Conservation (phyloP, 192 early-diverging fungal genomes). For the Gaertneriomyces sp. region DNA sequence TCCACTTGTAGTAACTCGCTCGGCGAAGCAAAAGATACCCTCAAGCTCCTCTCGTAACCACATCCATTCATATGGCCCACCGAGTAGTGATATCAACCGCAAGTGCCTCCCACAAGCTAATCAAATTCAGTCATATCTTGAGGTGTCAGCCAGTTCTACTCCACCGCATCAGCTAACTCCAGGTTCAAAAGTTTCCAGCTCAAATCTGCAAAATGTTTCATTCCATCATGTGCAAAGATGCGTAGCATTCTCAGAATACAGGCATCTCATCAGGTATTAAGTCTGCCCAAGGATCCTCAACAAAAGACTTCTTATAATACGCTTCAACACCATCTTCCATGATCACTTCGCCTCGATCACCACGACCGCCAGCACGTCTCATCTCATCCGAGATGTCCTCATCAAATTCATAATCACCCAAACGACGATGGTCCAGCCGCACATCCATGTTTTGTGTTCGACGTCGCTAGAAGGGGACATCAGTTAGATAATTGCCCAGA, state of each 20-base stretch:
- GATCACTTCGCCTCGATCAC: slow-evolving; percentile 7
- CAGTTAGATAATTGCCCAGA: no score
- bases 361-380: not conserved
- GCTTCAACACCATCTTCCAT: slow-evolving; percentile 24
- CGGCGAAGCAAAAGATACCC: no score
- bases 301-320: slow-evolving; percentile 29
- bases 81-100: no score
- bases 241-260: slow-evolving; percentile 10
- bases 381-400: not conserved
- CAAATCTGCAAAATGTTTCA: not conserved
- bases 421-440: slow-evolving; percentile 6
- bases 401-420: slow-evolving; percentile 9
- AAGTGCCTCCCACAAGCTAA: no score
- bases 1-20: no score
- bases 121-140: no score
- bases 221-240: not conserved
- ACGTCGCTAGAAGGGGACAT: not conserved
- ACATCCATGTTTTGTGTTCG: slow-evolving; percentile 2
- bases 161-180: no score
- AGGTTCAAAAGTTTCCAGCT: not conserved
- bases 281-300: slow-evolving; percentile 30
- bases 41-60: no score
- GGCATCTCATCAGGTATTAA: slow-evolving; percentile 17
- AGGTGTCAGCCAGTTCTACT: no score
- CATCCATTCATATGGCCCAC: no score